Evolutionary conservation across 2,329 filamentous ascomycete genomes (phyloP), one percentile per base, ranked within the genome.

Genomic region (Metarhizium guizhouense): DNA sequence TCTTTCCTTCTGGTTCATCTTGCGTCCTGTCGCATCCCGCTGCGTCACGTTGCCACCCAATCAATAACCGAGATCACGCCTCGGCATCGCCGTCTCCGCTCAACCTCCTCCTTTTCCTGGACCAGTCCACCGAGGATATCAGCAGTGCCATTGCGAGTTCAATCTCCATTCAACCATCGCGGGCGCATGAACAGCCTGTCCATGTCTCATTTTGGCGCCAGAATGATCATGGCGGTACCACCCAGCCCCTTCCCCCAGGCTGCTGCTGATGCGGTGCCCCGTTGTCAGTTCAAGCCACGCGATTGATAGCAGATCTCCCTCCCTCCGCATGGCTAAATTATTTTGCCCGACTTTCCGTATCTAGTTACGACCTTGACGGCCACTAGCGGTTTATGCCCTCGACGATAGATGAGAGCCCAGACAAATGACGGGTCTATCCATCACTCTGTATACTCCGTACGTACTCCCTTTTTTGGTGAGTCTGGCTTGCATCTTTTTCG

Each of bases 41-140:
- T 25, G 25, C 25, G 25, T 25, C 25, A 25, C 25, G 25, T 4
- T 25, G 25, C 25, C 25, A 25, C 25, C 25, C 25, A 25, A 25
- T 36, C 36, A 53, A 36, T 43, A 53, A 43, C 43, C 54, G 50
- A 56, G 43, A 47, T 45, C 8, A 50, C 42, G 50, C 54, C 45
- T 56, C 51, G 51, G 45, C 30, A 34, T 56, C 54, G 36, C 51
- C 54, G 54, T 56, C 51, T 51, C 54, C 51, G 51, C 43, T 45
- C 16, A 16, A 20, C 38, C 38, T 7, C 18, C 18, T 14, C 36
- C 4, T 8, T 34, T 38, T 30, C 34, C 6, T 43, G 34, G 53
- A 25, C 20, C 47, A 7, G 30, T 47, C 30, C 38, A 16, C 48
- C 53, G 40, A 38, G 48, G 10, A 47, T 51, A 34, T 48, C 45